Evolutionary conservation across 768 basidiomycete species (phyloP), one percentile per base, ranked within the genome.

Genomic region (Lactarius hengduanensis): DNA sequence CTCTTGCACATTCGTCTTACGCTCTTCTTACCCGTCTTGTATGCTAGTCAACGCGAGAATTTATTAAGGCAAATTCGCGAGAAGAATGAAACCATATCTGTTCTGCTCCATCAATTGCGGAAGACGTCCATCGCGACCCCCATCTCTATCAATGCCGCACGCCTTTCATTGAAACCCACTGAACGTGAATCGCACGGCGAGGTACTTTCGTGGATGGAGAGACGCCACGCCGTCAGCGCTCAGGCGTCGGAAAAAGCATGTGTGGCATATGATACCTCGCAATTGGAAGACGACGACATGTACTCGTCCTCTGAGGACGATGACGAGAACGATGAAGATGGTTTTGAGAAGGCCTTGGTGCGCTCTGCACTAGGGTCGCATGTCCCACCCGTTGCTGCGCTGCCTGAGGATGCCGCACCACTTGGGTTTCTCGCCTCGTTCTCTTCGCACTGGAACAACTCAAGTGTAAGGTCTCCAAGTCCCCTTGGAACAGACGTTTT

Each of bases 1-100:
- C 22, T n/a, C 2, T 15, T 34, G 0, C 13, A 3, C 11, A 13
- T 11, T 20, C 18, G 40, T 50, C 11, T 8, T 36, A 34, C 34
- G 9, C 47, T 18, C 1, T 20, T 50, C n/a, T 63, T 11, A 66
- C 7, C 26, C 16, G 2, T 18, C 8, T 15, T 58, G 36, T 8
- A 55, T 36, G 7, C 34, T 59, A 76, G 76, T 16, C 68, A 74
- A 70, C 73, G 76, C 36, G 74, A 75, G 57, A 70, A 73, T 26
- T 61, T 77, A n/a, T 71, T 74, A 30, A 72, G 72, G 54, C 73
- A 76, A 45, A 76, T 77, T 54, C 72, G 75, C 20, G 75, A 76
- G 68, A 77, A 76, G 66, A 73, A 76, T 54, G 72, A 70, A 36
- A 54, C 74, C 6, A 68, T 71, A 66, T 73, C 73, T 57, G 50